Percentiles rank a stretch among this genome's conserved stretches.
These are phyloP conservation scores for Abrus pulchellus DNA, from an alignment of 306 rosid species.

Conservation along the genomic window DNA sequence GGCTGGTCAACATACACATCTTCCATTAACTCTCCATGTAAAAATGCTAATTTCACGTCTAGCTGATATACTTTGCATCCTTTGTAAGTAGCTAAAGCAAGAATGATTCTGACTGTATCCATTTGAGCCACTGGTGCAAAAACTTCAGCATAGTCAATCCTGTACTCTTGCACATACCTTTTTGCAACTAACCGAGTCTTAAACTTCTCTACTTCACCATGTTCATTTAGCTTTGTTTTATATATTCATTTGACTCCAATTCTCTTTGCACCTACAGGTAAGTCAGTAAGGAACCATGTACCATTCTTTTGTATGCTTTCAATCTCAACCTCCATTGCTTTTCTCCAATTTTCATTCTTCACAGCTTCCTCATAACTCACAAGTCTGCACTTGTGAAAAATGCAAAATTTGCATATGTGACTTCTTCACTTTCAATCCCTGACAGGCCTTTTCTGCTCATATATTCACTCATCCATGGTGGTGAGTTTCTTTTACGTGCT, in stretches of 20 bases:
- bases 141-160: background rate
- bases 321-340: background rate
- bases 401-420: background rate
- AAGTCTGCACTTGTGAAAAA: background rate
- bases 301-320: background rate
- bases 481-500: background rate
- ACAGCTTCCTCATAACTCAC: background rate
- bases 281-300: background rate
- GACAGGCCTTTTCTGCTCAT: background rate
- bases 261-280: background rate
- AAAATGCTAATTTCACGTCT: background rate
- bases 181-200: background rate
- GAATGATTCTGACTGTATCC: background rate
- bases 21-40: background rate
- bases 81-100: background rate
- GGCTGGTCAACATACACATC: background rate
- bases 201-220: background rate
- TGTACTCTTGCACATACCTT: background rate
- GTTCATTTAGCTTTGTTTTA: background rate
- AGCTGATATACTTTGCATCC: background rate
- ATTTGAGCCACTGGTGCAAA: background rate
- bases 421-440: background rate
- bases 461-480: background rate
- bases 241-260: background rate
- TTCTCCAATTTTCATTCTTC: background rate